A percentile compares a stretch with the other conserved stretches of the same genome.
Evolutionary conservation across 169 alveolate species (phyloP).

Genomic region (Plasmodium inui): DNA sequence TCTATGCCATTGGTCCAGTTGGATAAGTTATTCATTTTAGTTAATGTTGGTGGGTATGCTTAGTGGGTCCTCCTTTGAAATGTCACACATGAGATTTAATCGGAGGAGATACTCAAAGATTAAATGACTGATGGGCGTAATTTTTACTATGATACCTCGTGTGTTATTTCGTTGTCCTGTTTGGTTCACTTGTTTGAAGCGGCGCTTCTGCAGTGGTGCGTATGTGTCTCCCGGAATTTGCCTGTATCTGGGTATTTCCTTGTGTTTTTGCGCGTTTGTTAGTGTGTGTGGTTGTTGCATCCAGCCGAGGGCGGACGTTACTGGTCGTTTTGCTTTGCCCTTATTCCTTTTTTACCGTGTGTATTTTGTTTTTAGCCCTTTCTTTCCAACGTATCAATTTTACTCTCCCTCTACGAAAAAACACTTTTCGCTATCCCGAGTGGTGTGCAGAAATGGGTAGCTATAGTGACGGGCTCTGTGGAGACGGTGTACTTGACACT

Average conservation of each 20-base stretch:
- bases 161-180: neutral
- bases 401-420: neutral
- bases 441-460: neutral
- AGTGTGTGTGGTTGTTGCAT: neutral
- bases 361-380: neutral
- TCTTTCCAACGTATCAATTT: neutral
- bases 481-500: neutral
- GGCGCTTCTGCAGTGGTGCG: neutral
- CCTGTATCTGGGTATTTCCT: no score
- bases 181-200: neutral
- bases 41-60: neutral
- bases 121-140: neutral
- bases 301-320: neutral
- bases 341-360: neutral
- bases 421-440: neutral
- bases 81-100: conserved; percentile 4
- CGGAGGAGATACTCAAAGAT: neutral
- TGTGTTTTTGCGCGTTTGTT: neutral
- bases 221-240: neutral
- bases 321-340: neutral
- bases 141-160: neutral
- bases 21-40: neutral
- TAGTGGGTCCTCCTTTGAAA: neutral
- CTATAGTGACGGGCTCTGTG: neutral
- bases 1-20: neutral